Percentiles rank a stretch among this genome's conserved stretches.
phyloP scores from a whole-genome alignment of 306 rosid species.

The Cucurbita ficifolia region DNA sequence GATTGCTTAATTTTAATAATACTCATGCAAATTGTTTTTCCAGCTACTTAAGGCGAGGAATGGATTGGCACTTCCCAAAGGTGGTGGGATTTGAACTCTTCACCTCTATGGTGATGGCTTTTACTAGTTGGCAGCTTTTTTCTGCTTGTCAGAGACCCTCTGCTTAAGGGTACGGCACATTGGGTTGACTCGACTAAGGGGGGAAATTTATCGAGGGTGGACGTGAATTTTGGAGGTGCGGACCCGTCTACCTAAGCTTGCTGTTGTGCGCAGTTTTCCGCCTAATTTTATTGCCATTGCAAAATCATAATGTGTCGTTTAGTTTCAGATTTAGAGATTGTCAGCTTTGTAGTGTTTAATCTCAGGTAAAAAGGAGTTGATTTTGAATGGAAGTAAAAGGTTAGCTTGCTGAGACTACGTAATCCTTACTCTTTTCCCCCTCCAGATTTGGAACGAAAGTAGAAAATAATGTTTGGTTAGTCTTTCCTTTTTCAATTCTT shows the following conservation, averaged over 20 bases:
- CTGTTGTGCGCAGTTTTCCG: neutral
- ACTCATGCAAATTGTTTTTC: neutral
- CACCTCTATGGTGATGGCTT: constrained; percentile 79
- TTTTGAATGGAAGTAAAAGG: neutral
- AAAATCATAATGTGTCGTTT: neutral
- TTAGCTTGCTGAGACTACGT: neutral
- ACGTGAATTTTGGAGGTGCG: neutral
- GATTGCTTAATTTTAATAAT: neutral
- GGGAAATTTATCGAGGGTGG: neutral
- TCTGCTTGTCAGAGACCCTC: constrained; percentile 92
- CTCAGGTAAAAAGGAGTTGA: neutral
- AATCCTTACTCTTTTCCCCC: neutral
- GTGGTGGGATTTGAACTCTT: constrained; percentile 86
- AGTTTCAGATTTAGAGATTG: neutral
- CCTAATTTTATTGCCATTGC: neutral
- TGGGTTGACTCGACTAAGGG: neutral
- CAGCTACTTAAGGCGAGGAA: constrained; percentile 84
- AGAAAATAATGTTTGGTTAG: neutral
- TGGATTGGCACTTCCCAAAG: constrained; percentile 86
- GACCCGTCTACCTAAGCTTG: neutral
- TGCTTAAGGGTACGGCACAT: constrained; percentile 15
- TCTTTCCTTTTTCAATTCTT: no score
- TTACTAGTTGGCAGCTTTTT: constrained; percentile 84
- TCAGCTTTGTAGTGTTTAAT: neutral
- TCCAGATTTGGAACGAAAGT: neutral